Base-by-base conservation (phyloP, 805 yeast species). In the Pichia phayaonensis region DNA sequence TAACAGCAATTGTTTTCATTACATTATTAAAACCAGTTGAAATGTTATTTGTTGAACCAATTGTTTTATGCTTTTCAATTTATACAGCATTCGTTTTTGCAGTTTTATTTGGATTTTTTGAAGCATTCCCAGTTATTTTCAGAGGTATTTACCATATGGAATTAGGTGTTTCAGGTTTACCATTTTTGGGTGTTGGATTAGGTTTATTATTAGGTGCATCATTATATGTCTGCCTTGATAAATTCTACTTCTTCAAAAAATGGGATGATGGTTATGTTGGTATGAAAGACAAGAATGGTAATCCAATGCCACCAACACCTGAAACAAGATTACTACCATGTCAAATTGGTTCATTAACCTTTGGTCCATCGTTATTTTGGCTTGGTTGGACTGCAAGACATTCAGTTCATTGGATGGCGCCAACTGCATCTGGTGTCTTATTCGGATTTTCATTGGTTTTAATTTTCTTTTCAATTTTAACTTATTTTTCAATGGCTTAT, bases 31-130 rank as follows among this genome's bases (percentile, higher is more conserved):
- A 81, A 52, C 94, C 95, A 16, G 43, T 81, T 45, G 75, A 80
- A 59, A 83, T 86, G 90, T 72, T 86, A 48, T 59, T 79, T 36
- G 75, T 76, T 36, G 95, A 86, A 58, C 94, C 94, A 49, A 86
- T 86, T 57, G 90, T 86, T 39, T 64, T 80, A 45, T 79, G 81
- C 21, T 80, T 84, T 61, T 80, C 88, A 29, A 65, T 84, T 47
- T 85, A 85, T 64, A 77, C 82, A 52, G 85, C 90, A 0, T 84
- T 85, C 61, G 77, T 85, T 47, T 84, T 84, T 68, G 89, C 90
- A 1, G 89, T 85, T 2, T 68, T 85, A 48, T 85, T 84, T 57
- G 90, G 89, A 0, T 85, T 84, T 72, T 85, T 85, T 60, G 90
- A 84, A 64, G 90, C 90, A 4, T 84, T 73, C 67, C 90, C 90